Evolutionary conservation across 1,139 yeast species (phyloP).

Genomic region (Pichia cactophila): DNA sequence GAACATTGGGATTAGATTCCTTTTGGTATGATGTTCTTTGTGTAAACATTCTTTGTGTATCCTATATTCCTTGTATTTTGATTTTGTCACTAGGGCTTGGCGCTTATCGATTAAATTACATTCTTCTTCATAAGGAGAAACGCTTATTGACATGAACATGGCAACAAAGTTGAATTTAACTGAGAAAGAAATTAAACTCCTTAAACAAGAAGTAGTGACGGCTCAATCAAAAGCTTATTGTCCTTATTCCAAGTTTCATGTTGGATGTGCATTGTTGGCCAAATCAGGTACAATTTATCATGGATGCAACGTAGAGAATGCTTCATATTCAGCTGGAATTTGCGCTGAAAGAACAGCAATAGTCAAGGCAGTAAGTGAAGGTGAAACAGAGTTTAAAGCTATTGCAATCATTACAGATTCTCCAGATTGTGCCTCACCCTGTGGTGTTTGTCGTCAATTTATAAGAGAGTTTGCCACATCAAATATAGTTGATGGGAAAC

Average conservation of each 20-base stretch:
- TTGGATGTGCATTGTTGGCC: slow-evolving; percentile 70
- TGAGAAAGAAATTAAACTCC: slow-evolving; percentile 6
- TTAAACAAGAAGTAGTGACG: slow-evolving; percentile 18
- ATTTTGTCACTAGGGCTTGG: too few relatives aligned
- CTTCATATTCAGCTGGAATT: slow-evolving; percentile 75
- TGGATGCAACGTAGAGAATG: slow-evolving; percentile 93
- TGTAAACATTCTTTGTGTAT: neutral
- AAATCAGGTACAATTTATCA: slow-evolving; percentile 39
- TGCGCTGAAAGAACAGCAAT: slow-evolving; percentile 90
- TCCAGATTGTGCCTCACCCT: slow-evolving; percentile 62
- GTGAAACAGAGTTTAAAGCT: slow-evolving; percentile 41
- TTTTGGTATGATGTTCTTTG: too few relatives aligned
- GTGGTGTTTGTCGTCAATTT: slow-evolving; percentile 91
- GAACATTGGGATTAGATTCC: slow-evolving; percentile 14
- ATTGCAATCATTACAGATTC: slow-evolving; percentile 69
- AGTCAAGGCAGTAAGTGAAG: slow-evolving; percentile 46
- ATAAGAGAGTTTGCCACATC: slow-evolving; percentile 59
- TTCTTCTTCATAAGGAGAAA: too few relatives aligned
- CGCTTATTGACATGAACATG: neutral
- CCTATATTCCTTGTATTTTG: neutral
- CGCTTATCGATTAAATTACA: too few relatives aligned
- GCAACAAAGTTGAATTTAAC: neutral
- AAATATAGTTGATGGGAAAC: slow-evolving; percentile 18
- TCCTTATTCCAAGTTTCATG: slow-evolving; percentile 83
- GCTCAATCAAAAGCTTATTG: slow-evolving; percentile 57